Base-by-base conservation (phyloP, 1,284 basidiomycete species). In the Malassezia caprae region DNA sequence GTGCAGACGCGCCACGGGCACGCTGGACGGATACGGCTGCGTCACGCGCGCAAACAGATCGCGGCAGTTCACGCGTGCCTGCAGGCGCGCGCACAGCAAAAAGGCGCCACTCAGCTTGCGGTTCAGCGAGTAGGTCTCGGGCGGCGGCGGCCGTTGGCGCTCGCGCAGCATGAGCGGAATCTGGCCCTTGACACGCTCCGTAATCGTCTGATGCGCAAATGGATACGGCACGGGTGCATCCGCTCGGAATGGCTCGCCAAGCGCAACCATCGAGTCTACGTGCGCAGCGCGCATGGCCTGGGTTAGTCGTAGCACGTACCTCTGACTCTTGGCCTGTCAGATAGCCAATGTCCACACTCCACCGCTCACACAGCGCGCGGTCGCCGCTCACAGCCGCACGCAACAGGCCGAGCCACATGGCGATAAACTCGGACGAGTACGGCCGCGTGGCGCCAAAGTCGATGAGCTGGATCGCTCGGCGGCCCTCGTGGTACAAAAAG, bases 391-490 rank as follows among this genome's bases (percentile, higher is more conserved):
- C 82, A 0, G 90, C 90, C 0, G 88, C 85, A 58, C 81, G 80
- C 17, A 98, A 80, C 19, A 96, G 80, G 26, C 79, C 78, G 59
- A 88, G 80, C 89, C 90, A 98, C 51, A 80, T 79, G 73, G 91
- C 86, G 78, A 96, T 91, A 72, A 98, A 98, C 57, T 81, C 80
- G 61, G 83, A 83, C 1, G 82, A 81, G 76, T 96, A 98, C 62
- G 84, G 83, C 35, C 91, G 81, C 0, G 88, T 89, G 2, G 94
- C 93, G 23, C 93, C 94, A 67, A 98, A 96, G 76, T 99, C 93
- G 56, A 98, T 88, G 19, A 99, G 79, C 66, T 90, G 87, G 48
- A 96, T 79, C 82, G 68, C 63, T 32, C 44, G 48, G 13, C 58
- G 63, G 8, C 53, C 46, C 4, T 79, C 70, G 75, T 91, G 86